Evolutionary conservation across 23 red algal genomes (phyloP).

Genomic region (Gracilaria gracilis): DNA sequence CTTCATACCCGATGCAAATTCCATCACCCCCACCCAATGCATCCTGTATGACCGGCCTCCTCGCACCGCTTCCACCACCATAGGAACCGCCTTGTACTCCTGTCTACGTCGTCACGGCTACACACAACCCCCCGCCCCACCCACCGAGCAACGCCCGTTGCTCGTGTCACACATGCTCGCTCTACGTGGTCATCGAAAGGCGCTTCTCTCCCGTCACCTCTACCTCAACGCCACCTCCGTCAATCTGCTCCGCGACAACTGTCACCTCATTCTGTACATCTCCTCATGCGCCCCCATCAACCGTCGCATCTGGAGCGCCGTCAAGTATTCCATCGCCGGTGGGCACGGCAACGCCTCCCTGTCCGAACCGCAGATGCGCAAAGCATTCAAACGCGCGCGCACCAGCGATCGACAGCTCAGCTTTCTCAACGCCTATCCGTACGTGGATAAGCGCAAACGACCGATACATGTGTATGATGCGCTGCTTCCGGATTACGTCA

Average conservation of each 20-base stretch:
- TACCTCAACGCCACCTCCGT: slow-evolving; percentile 12
- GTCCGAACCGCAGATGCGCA: neutral
- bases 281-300: slow-evolving; percentile 22
- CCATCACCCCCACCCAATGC: slow-evolving; percentile 1
- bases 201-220: slow-evolving; percentile 47
- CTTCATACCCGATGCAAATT: neutral
- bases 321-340: slow-evolving; percentile 31
- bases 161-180: neutral
- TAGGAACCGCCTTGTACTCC: slow-evolving; percentile 10
- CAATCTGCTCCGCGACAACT: slow-evolving; percentile 3
- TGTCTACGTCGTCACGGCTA: slow-evolving; percentile 39
- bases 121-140: neutral
- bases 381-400: neutral
- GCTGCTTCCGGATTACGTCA: slow-evolving; percentile 50
- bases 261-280: slow-evolving; percentile 31
- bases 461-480: neutral
- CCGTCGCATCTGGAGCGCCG: slow-evolving; percentile 20
- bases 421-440: neutral
- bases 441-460: slow-evolving; percentile 1
- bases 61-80: slow-evolving; percentile 50
- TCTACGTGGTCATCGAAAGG: neutral
- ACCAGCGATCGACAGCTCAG: neutral
- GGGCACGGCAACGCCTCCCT: slow-evolving; percentile 13
- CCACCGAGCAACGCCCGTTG: neutral
- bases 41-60: slow-evolving; percentile 65